These are phyloP conservation scores for Parietaria judaica DNA, from an alignment of 306 rosid species.

Conservation along the genomic window DNA sequence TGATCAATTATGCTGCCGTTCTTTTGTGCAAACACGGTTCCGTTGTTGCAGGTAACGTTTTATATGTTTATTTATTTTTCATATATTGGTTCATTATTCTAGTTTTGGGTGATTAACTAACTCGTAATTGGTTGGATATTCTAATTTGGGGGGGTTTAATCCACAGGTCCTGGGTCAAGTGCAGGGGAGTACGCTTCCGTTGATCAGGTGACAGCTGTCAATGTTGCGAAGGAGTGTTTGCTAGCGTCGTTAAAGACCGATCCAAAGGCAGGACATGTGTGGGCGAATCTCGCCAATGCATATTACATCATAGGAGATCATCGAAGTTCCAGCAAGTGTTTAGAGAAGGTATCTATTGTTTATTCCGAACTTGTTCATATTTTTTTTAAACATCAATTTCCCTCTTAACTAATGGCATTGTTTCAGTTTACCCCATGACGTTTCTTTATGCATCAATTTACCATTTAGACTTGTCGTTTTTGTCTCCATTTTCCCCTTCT, in stretches of 20 bases:
- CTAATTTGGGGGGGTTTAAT: slow-evolving; percentile 10
- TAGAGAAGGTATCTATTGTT: slow-evolving; percentile 77
- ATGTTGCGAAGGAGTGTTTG: slow-evolving; percentile 85
- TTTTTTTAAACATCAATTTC: no score
- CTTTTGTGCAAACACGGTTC: slow-evolving; percentile 79
- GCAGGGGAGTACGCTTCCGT: slow-evolving; percentile 51
- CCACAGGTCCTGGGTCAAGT: slow-evolving; percentile 86
- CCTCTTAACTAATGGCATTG: no score
- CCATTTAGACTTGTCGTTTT: no score
- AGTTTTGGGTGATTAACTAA: not conserved
- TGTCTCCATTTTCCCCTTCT: no score
- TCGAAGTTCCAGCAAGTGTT: slow-evolving; percentile 85
- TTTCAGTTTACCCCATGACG: no score
- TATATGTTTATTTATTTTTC: slow-evolving; percentile 8
- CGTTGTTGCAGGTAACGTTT: slow-evolving; percentile 68
- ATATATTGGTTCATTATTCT: slow-evolving; percentile 6
- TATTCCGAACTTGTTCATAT: no score
- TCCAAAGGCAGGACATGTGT: slow-evolving; percentile 81
- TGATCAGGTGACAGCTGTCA: slow-evolving; percentile 52
- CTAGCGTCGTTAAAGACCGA: slow-evolving; percentile 71
- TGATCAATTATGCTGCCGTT: slow-evolving; percentile 75
- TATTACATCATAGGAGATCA: slow-evolving; percentile 68
- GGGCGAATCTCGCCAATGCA: slow-evolving; percentile 88
- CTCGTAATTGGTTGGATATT: slow-evolving; percentile 12
- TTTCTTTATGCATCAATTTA: no score